Evolutionary conservation across 371 early-diverging fungal species (phyloP), one percentile per base, ranked within the genome.

Genomic region (Dichotomocladium elegans): DNA sequence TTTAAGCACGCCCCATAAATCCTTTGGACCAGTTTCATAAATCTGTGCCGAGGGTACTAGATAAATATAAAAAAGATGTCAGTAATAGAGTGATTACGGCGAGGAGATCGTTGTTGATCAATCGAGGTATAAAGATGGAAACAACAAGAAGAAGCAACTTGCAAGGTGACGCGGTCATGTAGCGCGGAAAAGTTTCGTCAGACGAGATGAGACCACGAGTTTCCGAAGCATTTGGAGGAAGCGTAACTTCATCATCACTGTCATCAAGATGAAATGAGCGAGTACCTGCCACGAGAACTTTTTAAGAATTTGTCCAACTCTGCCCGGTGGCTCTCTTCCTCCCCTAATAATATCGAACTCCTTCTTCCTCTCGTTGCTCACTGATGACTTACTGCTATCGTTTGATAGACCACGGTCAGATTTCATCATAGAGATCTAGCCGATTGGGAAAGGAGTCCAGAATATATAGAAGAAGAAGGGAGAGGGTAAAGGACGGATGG

Each of bases 1-100:
- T 61, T 67, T 80, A 29, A 77, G 54, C 3, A 54, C 29, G 10
- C 50, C 57, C 77, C 70, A 68, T 17, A 26, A 47, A 42, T 70
- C 73, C 44, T 64, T 70, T 19, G 72, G 75, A n/a, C 56, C 43
- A 31, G 51, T 48, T 19, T 53, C 53, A 41, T 41, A 53, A 27
- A 35, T 33, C 14, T 46, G 40, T n/a, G 44, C 59, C 1, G 56
- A 48, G 11, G 56, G 56, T 5, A 55, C 56, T 55, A 35, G 9
- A 41, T 19, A 17, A 28, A n/a, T 34, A 40, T 25, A 25, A 10
- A 26, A 11, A 26, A 12, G 26, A 15, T 15, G 3, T 19, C 19
- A 27, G 29, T n/a, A n/a, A n/a, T n/a, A n/a, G n/a, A n/a, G n/a
- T n/a, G n/a, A n/a, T n/a, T n/a, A n/a, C n/a, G n/a, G n/a, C n/a